A percentile compares a stretch with the other conserved stretches of the same genome.
These are phyloP conservation scores for Salvia sclarea DNA, from an alignment of 305 asterid genomes.

Conservation along the genomic window DNA sequence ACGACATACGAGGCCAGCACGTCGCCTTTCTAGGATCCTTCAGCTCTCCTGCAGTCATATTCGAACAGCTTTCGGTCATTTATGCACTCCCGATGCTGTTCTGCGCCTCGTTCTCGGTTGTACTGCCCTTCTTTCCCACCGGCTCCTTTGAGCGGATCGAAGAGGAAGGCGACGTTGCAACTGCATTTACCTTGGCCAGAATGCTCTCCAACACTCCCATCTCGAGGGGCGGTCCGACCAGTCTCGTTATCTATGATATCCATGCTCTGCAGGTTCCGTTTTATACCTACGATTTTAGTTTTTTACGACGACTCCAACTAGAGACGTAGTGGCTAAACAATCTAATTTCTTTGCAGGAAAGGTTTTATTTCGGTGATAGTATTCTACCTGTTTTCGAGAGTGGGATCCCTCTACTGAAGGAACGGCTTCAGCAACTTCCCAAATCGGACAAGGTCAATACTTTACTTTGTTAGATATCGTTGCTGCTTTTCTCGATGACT, in stretches of 20 bases:
- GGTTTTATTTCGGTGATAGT: conserved; percentile 90
- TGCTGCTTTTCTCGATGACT: not conserved
- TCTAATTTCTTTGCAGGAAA: conserved; percentile 61
- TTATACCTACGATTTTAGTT: not conserved
- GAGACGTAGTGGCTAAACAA: not conserved
- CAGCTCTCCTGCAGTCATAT: conserved; percentile 91
- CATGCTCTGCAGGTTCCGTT: conserved; percentile 86
- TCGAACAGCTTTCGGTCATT: conserved; percentile 96
- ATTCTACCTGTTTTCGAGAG: conserved; percentile 93
- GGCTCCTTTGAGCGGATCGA: conserved; percentile 95
- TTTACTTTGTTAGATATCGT: conserved; percentile 6
- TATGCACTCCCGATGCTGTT: conserved; percentile 95
- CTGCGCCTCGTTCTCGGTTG: conserved; percentile 83
- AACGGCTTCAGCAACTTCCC: conserved; percentile 81
- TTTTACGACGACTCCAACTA: not conserved
- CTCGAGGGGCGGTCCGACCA: conserved; percentile 98
- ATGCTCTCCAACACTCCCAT: conserved; percentile 89
- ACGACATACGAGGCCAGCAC: conserved; percentile 87
- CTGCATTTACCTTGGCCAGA: conserved; percentile 98
- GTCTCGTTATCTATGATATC: conserved; percentile 90
- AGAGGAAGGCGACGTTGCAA: conserved; percentile 99
- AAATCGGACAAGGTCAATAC: conserved; percentile 59
- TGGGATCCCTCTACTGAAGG: conserved; percentile 89
- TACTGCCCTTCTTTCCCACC: conserved; percentile 94
- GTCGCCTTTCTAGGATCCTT: conserved; percentile 93